Conservation (phyloP, 2,329 filamentous ascomycete species). For the Penicillium sp. region DNA sequence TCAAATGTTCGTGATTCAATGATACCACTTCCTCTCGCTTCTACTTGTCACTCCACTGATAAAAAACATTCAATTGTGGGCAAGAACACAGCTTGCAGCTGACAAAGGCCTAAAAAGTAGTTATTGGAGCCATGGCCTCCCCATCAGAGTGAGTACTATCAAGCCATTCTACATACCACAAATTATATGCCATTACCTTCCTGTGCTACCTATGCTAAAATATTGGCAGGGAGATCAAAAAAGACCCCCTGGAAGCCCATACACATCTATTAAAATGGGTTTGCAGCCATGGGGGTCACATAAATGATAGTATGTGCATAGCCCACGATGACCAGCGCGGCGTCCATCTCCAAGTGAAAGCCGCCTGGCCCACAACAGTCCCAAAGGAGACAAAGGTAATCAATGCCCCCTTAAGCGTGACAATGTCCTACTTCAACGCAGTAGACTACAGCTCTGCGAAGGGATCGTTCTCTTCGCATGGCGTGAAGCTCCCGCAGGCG, state of each 20-base stretch:
- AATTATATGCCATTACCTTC: neutral
- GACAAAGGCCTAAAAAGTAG: neutral
- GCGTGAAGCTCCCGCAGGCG: constrained; percentile 46
- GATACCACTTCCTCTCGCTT: constrained; percentile 8
- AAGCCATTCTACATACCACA: neutral
- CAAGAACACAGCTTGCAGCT: neutral
- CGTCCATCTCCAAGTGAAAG: constrained; percentile 37
- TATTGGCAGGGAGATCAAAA: constrained; percentile 6
- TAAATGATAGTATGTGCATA: constrained; percentile 35
- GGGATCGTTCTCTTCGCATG: constrained; percentile 31
- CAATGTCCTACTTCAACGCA: constrained; percentile 41
- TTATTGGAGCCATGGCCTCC: constrained; percentile 23
- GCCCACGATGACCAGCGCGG: constrained; percentile 35
- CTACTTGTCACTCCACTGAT: neutral
- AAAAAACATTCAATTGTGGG: too few species aligned
- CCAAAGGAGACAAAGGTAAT: constrained; percentile 35
- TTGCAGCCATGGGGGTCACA: constrained; percentile 29
- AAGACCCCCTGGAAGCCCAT: constrained; percentile 26
- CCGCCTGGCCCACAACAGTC: constrained; percentile 25
- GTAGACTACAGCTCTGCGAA: constrained; percentile 24
- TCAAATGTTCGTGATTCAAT: constrained; percentile 9
- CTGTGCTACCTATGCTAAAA: neutral
- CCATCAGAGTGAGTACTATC: constrained; percentile 28
- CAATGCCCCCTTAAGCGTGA: constrained; percentile 35
- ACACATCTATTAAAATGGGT: constrained; percentile 36